Base-by-base conservation (phyloP, 2,329 filamentous ascomycete species). In the Colletotrichum plurivorum region DNA sequence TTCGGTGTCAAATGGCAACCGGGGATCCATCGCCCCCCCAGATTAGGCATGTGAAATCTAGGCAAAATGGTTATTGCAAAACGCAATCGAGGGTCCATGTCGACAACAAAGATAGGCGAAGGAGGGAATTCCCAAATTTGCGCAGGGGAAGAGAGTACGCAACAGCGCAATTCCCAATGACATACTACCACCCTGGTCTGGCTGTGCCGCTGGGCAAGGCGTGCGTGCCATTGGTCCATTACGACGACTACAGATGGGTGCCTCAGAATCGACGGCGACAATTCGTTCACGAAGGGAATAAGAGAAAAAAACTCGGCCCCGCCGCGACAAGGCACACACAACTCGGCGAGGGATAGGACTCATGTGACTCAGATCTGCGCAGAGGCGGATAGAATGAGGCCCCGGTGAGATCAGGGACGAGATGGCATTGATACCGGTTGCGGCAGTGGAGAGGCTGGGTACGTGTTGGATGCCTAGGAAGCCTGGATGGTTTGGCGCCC, bases 331-430 rank as follows among this genome's bases (percentile, higher is more conserved):
- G 45, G 45, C 45, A 18, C n/a, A 48, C 18, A 6, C n/a, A 16
- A 16, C 43, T 16, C n/a, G 43, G 43, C 15, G 45, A 36, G 8
- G 10, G 2, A 8, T 36, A 36, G 31, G 31, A 36, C 31, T 36
- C 45, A 48, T n/a, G 57, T 52, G 57, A 60, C 46, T 52, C 57
- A 60, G 57, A 39, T 49, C 20, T 25, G 48, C 15, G 3, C 8
- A 41, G 1, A 13, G 5, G 46, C 31, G 36, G 13, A n/a, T n/a
- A 43, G 16, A 43, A n/a, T 43, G 41, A 43, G 5, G 15, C 45
- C 18, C 46, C 22, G 36, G 2, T 6, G 20, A 2, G 18, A 8
- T 15, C 43, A n/a, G 41, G 41, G 41, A 43, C 41, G 41, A 43
- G 41, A 43, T 43, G 41, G 16, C 45, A 9, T 48, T 9, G 45